These are phyloP conservation scores for Cucurbita ficifolia DNA, from an alignment of 306 rosid species.

Conservation along the genomic window DNA sequence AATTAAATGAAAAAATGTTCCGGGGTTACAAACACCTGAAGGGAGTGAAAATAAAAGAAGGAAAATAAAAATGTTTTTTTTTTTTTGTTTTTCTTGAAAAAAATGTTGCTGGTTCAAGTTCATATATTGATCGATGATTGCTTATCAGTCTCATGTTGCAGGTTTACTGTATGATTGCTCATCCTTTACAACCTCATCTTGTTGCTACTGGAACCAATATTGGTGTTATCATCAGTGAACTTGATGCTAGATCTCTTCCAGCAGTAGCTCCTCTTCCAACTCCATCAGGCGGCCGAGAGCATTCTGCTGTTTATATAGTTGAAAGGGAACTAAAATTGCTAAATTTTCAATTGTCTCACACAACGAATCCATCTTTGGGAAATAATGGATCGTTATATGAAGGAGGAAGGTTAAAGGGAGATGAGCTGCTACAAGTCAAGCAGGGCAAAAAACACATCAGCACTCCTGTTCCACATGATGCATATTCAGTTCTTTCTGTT, in stretches of 20 bases:
- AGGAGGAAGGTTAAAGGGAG: constrained; percentile 78
- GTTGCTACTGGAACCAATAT: constrained; percentile 97
- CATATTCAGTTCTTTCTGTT: constrained; percentile 85
- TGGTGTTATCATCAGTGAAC: constrained; percentile 86
- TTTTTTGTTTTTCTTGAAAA: too few species aligned
- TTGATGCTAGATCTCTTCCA: constrained; percentile 95
- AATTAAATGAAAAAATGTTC: too few species aligned
- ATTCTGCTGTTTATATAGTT: constrained; percentile 78
- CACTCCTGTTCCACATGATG: constrained; percentile 96
- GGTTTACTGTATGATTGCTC: constrained; percentile 96
- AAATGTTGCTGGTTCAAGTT: constrained; percentile 32
- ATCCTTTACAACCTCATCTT: constrained; percentile 88
- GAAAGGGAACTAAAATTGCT: constrained; percentile 86
- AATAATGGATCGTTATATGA: constrained; percentile 76
- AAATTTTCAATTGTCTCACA: constrained; percentile 78
- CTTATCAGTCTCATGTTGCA: constrained; percentile 38
- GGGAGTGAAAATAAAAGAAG: too few species aligned
- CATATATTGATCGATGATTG: constrained; percentile 54
- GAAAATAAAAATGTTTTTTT: too few species aligned
- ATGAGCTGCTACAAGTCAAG: constrained; percentile 83
- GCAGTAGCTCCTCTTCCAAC: constrained; percentile 84
- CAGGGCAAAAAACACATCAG: constrained; percentile 87
- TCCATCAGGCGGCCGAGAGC: constrained; percentile 76
- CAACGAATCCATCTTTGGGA: constrained; percentile 91
- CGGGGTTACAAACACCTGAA: too few species aligned